These are phyloP conservation scores for Crithidia acanthocephali DNA, from an alignment of 208 protist genomes.

Conservation along the genomic window DNA sequence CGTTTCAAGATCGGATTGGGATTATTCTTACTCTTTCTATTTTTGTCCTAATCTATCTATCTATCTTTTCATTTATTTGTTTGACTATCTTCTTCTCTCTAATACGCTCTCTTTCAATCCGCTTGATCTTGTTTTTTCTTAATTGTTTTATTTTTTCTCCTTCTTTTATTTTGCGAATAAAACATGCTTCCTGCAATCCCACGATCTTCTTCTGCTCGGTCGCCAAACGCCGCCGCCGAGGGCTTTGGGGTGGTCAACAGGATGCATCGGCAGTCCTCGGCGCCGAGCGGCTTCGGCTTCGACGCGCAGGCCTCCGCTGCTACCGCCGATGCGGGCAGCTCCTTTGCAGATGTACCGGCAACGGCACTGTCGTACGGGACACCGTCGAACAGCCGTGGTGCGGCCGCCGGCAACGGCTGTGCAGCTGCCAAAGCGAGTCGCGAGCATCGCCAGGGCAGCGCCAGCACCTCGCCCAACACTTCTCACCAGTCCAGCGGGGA, in stretches of 20 bases:
- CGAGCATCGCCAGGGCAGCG: neutral
- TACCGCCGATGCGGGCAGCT: neutral
- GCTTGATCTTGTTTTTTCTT: too few species aligned
- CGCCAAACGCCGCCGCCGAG: neutral
- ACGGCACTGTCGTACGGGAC: too few species aligned
- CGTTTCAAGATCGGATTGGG: neutral
- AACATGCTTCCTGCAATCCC: conserved; percentile 5
- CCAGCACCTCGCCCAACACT: neutral
- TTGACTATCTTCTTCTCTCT: neutral
- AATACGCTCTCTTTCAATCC: too few species aligned
- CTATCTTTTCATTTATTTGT: neutral
- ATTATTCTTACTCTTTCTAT: neutral
- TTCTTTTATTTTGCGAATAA: conserved; percentile 3
- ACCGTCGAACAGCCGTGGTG: too few species aligned
- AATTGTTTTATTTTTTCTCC: neutral
- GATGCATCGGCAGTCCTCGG: conserved; percentile 2
- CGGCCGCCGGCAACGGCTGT: neutral
- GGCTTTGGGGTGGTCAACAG: neutral
- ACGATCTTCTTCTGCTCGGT: neutral
- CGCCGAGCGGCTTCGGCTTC: neutral
- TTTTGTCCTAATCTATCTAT: neutral
- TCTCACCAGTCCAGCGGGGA: neutral
- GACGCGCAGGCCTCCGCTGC: neutral
- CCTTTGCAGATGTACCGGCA: too few species aligned
- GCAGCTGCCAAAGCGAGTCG: conserved; percentile 12